Evolutionary conservation across 495 filamentous ascomycete species (phyloP).

Genomic region (Daldinia caldariorum): DNA sequence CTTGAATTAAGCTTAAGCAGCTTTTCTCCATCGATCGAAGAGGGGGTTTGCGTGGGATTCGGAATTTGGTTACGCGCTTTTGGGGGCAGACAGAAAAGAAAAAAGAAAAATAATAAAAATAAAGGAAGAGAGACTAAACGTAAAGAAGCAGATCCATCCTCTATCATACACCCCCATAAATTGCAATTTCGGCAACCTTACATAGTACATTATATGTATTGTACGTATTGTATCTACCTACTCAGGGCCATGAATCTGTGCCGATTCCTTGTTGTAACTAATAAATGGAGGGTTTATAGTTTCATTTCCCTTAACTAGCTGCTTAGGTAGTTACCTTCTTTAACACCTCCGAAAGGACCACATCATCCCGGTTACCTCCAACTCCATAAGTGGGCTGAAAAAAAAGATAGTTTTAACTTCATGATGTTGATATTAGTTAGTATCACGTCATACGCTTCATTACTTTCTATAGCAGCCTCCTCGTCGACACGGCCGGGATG

Average conservation of each 20-base stretch:
- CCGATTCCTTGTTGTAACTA: too few relatives aligned
- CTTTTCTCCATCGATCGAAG: slow-evolving; percentile 39
- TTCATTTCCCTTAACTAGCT: too few relatives aligned
- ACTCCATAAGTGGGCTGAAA: slow-evolving; percentile 27
- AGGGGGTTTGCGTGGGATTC: slow-evolving; percentile 39
- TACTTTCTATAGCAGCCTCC: background rate
- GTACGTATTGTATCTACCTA: background rate
- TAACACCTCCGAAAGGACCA: slow-evolving; percentile 18
- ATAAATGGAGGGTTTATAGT: too few relatives aligned
- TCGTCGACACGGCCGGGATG: slow-evolving; percentile 13
- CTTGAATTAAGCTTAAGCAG: slow-evolving; percentile 47
- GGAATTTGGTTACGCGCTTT: slow-evolving; percentile 32
- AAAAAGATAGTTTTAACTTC: slow-evolving; percentile 22
- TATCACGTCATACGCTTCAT: slow-evolving; percentile 37
- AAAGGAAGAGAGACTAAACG: slow-evolving; percentile 12
- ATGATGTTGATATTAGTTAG: slow-evolving; percentile 37
- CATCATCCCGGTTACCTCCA: slow-evolving; percentile 38
- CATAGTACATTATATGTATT: too few relatives aligned
- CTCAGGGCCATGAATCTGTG: background rate
- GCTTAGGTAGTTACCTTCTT: background rate
- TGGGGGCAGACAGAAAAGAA: slow-evolving; percentile 27
- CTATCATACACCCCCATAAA: slow-evolving; percentile 21
- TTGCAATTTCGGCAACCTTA: slow-evolving; percentile 14
- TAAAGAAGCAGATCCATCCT: slow-evolving; percentile 21
- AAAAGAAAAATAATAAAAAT: slow-evolving; percentile 19